Conservation (phyloP, 257 asterid genomes). For the Apocynum venetum region DNA sequence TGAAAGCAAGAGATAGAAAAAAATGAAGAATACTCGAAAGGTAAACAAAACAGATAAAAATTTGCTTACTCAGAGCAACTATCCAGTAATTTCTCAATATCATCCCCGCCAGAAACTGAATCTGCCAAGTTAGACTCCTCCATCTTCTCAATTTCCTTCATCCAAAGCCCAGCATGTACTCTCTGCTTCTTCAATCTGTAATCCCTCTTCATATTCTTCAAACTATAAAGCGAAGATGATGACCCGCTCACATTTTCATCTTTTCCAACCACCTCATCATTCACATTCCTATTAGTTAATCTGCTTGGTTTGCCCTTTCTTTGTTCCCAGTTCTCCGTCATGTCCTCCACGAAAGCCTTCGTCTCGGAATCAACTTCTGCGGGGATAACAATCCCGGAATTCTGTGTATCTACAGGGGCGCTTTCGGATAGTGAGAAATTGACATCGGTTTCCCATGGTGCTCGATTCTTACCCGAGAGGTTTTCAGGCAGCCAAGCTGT, state of each 20-base stretch:
- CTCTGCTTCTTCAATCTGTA: constrained; percentile 83
- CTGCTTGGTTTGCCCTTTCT: constrained; percentile 59
- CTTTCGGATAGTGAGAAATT: constrained; percentile 35
- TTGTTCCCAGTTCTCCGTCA: constrained; percentile 93
- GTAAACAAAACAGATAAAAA: neutral
- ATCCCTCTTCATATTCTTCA: constrained; percentile 80
- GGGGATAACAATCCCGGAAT: constrained; percentile 25
- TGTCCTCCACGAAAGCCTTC: constrained; percentile 87
- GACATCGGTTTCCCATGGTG: constrained; percentile 91
- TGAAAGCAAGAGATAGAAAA: neutral
- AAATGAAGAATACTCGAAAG: neutral
- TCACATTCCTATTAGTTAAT: neutral
- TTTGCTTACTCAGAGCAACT: constrained; percentile 70
- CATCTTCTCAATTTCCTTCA: constrained; percentile 86
- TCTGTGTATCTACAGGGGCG: constrained; percentile 22
- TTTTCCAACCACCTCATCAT: constrained; percentile 21
- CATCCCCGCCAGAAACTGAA: constrained; percentile 46
- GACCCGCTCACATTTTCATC: constrained; percentile 22
- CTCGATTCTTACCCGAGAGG: constrained; percentile 52
- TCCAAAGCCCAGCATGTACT: constrained; percentile 86
- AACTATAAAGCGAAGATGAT: constrained; percentile 46
- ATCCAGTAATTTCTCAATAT: constrained; percentile 75
- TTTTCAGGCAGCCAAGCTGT: constrained; percentile 90
- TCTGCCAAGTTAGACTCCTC: constrained; percentile 82
- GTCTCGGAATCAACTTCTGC: constrained; percentile 61